Evolutionary conservation across 495 filamentous ascomycete species (phyloP), one percentile per base, ranked within the genome.

Genomic region (Neurospora cerealis): DNA sequence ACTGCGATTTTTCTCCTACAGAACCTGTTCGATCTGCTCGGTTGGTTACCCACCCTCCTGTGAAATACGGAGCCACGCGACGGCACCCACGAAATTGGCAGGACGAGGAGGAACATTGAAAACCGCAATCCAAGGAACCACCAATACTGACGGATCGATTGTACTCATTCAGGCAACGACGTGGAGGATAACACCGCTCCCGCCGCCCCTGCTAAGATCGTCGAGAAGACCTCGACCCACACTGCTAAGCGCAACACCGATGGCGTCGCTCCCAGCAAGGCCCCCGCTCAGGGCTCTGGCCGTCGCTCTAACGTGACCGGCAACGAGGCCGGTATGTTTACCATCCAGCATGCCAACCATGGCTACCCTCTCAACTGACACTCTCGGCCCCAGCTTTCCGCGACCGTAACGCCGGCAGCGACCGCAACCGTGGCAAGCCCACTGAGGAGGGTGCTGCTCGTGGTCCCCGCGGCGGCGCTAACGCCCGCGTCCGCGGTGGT

Each of bases 1-100:
- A 48, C 17, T 62, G 37, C 72, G 71, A 46, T 32, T 60, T 24
- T 73, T 76, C 70, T 38, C 66, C 72, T 71, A 36, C 81, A 93
- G 93, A 96, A 96, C 87, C 87, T 89, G 75, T 96, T 90, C 88
- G 93, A 93, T 88, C 88, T 93, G 86, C 93, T 96, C 86, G 93
- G 93, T 96, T 79, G 36, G 79, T 81, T 69, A 54, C 73, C 73
- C 71, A 70, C 72, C 36, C 34, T 46, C 5, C 66, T 38, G 75
- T 73, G 62, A 74, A 54, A 24, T 42, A 24, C 72, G 78, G 42
- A 77, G 75, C 70, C 73, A 74, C 60, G 77, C 37, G 32, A 28
- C 28, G 37, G 21, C 60, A 19, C 36, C n/a, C 34, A 7, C 62
- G 66, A 69, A 70, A 69, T 10, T 38, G 36, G 24, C 54, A 36